Conservation (phyloP, 116 monocot genomes). For the Papilionanthe hybrid region DNA sequence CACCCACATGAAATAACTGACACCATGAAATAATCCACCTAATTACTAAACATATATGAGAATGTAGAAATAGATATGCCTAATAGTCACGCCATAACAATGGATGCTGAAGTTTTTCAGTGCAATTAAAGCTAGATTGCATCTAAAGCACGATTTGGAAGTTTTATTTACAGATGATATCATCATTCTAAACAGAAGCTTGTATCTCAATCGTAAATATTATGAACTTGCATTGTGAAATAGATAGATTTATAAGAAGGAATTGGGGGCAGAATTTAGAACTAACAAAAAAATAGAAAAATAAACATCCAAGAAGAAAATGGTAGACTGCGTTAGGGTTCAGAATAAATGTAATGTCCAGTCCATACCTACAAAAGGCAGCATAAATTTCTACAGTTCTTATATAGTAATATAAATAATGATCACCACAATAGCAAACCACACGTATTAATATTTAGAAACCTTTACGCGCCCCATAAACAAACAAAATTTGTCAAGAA, state of each 20-base stretch:
- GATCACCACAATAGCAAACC: not conserved
- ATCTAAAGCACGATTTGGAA: not conserved
- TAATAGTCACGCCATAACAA: not conserved
- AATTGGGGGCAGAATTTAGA: not conserved
- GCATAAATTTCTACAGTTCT: not conserved
- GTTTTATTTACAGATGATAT: not conserved
- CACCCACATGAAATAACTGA: not conserved
- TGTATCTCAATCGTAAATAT: not conserved
- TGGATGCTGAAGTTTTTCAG: not conserved
- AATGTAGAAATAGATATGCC: not conserved
- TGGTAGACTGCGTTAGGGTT: not conserved
- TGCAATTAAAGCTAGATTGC: not conserved
- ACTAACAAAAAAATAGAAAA: not conserved
- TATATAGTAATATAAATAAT: not conserved
- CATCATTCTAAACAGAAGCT: not conserved
- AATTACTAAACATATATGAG: not conserved
- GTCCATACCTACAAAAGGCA: not conserved
- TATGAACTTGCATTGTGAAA: not conserved
- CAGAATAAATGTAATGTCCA: not conserved
- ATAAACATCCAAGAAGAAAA: not conserved
- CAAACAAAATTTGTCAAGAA: not conserved
- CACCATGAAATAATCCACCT: not conserved
- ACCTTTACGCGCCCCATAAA: not conserved
- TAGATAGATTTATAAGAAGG: not conserved
- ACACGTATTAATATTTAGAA: not conserved